A percentile compares a stretch with the other conserved stretches of the same genome.
phyloP scores from a whole-genome alignment of 352 stramenopile genomes.

The Phytophthora fragariaefolia region DNA sequence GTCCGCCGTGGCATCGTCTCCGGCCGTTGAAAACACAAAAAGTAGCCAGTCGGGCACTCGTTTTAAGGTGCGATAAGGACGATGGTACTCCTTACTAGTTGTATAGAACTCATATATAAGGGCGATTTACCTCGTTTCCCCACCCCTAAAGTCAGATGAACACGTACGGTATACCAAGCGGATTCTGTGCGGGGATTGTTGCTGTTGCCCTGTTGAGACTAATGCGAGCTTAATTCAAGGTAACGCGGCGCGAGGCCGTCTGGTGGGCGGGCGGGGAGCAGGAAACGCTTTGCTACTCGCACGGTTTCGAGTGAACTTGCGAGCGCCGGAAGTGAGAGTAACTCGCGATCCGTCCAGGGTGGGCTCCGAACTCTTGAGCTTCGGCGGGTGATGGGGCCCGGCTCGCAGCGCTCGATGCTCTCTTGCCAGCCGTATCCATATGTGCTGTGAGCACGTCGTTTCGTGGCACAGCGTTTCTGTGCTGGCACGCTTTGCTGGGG shows the following conservation, averaged over 20 bases:
- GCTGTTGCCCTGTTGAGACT: constrained; percentile 34
- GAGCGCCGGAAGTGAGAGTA: constrained; percentile 20
- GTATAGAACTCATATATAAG: constrained; percentile 3
- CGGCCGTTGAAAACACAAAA: constrained; percentile 14
- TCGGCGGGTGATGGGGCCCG: constrained; percentile 6
- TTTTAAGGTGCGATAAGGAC: constrained; percentile 11
- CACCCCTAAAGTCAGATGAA: constrained; percentile 39
- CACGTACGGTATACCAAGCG: constrained; percentile 11
- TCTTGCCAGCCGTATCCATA: constrained; percentile 32
- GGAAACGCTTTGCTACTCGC: constrained; percentile 4
- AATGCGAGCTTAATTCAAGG: constrained; percentile 1
- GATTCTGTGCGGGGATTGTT: constrained; percentile 29
- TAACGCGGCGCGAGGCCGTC: constrained; percentile 11
- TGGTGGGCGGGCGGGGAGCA: constrained; percentile 21
- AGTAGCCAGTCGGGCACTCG: constrained; percentile 31
- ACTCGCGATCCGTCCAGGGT: constrained; percentile 22
- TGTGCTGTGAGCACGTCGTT: constrained; percentile 28
- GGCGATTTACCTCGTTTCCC: constrained; percentile 1
- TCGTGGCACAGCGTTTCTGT: constrained; percentile 28
- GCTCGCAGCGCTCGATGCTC: constrained; percentile 10
- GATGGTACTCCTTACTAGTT: constrained; percentile 9
- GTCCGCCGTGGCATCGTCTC: constrained; percentile 32
- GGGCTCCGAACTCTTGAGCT: constrained; percentile 19
- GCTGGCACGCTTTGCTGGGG: constrained; percentile 21
- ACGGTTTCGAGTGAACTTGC: background rate